Conservation (phyloP, 148 eudicot species). For the Beta vulgaris region DNA sequence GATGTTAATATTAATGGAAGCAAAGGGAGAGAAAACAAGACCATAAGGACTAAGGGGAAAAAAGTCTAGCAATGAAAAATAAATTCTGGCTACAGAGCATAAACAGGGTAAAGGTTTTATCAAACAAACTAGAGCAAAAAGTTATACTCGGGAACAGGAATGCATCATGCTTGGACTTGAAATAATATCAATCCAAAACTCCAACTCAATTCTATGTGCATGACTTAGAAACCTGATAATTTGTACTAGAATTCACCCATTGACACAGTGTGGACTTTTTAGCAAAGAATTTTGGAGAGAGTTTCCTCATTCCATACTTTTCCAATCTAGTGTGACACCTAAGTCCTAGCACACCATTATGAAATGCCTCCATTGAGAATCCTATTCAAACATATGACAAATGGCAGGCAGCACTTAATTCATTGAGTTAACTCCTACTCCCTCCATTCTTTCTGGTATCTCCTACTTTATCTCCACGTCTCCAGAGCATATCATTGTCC, state of each 20-base stretch:
- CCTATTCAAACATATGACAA: not conserved
- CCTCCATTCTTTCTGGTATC: not conserved
- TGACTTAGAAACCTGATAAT: not conserved
- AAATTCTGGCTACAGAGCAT: no score
- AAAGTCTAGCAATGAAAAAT: not conserved
- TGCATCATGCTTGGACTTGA: not conserved
- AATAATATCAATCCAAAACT: not conserved
- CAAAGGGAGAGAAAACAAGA: not conserved
- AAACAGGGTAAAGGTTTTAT: not conserved
- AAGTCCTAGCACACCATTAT: not conserved
- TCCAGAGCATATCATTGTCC: no score
- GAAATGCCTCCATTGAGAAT: not conserved
- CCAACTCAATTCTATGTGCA: not conserved
- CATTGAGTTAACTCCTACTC: not conserved
- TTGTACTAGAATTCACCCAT: not conserved
- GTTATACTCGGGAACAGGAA: not conserved
- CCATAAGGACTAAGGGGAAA: not conserved
- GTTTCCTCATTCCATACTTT: not conserved
- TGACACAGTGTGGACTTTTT: not conserved
- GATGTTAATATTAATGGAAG: not conserved
- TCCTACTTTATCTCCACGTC: no score
- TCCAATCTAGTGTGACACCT: not conserved
- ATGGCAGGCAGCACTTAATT: not conserved
- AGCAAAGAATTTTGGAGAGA: not conserved
- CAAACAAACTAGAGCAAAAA: not conserved